Conservation (phyloP, 108 stramenopile genomes). For the Pseudonitzschia delicatissima region DNA sequence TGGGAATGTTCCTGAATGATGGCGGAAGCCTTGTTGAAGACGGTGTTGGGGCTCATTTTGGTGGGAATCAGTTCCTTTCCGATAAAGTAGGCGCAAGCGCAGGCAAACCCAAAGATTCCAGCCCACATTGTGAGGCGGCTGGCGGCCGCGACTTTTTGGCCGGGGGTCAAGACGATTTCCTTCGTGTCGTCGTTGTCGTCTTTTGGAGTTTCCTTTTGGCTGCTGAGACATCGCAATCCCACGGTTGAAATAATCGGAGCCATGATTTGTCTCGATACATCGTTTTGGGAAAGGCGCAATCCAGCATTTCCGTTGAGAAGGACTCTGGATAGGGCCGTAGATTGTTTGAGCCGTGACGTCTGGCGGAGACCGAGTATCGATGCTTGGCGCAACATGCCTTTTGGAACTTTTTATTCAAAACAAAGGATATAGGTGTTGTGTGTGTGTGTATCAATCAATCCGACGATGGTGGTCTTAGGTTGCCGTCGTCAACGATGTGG, state of each 20-base stretch:
- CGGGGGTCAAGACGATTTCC: constrained; percentile 86
- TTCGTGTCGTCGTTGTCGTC: constrained; percentile 32
- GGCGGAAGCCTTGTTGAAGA: constrained; percentile 70
- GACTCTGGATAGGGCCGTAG: not conserved
- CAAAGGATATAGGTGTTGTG: too few relatives aligned
- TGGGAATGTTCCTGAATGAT: constrained; percentile 57
- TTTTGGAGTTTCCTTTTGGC: constrained; percentile 19
- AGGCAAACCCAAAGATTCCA: constrained; percentile 65
- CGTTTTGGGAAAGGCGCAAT: not conserved
- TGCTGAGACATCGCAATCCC: constrained; percentile 26
- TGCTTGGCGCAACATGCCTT: constrained; percentile 2
- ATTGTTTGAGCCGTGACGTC: constrained; percentile 2
- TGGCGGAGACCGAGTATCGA: not conserved
- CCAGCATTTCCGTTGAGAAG: not conserved
- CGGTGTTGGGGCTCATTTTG: constrained; percentile 88
- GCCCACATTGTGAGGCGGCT: constrained; percentile 77
- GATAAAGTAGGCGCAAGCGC: constrained; percentile 82
- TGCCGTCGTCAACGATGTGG: too few relatives aligned
- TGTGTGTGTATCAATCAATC: too few relatives aligned
- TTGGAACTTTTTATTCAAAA: too few relatives aligned
- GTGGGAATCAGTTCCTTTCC: constrained; percentile 57
- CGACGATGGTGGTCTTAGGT: too few relatives aligned
- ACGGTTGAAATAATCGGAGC: constrained; percentile 1
- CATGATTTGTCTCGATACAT: not conserved
- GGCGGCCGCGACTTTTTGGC: constrained; percentile 85